Evolutionary conservation across 1,284 basidiomycete species (phyloP), one percentile per base, ranked within the genome.

Genomic region (Sphaerobolus stellatus): DNA sequence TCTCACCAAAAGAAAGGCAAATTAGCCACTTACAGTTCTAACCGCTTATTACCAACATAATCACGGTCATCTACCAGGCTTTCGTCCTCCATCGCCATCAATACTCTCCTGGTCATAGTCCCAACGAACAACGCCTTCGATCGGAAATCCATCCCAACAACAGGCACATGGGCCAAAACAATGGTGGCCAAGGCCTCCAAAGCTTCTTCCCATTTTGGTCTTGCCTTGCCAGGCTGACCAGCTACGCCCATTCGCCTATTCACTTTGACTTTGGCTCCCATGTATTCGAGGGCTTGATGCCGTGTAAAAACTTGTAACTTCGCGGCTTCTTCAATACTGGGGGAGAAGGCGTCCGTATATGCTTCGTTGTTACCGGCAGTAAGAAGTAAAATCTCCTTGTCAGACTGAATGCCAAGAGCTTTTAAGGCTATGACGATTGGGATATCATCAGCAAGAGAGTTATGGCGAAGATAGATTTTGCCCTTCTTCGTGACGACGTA

Each of bases 31-130:
- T 67, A 95, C 92, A 99, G 81, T 72, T 99, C 97, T 36, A 99
- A 77, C 56, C 97, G 91, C 75, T 99, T 99, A 75, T 99, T 99
- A 41, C 97, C 97, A 59, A 99, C 97, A 69, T 99, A 99, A 72
- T 99, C 97, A 41, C 98, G 83, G 71, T 99, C 97, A 66, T 99
- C 97, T 9, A 98, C 94, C 85, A 95, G 94, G 66, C 89, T 95
- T 68, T 93, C 90, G 69, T 99, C 94, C 53, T 94, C 84, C 86
- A 98, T 93, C 27, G 94, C 94, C 88, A 95, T 93, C 52, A 99
- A 77, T 3, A 99, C 97, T 49, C 97, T 80, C 25, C 97, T 81
- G 0, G 94, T 94, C 97, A 99, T 99, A 1, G 94, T 97, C 1
- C 94, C 95, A 31, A 99, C 90, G 71, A 99, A 99, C 64, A 99